Conservation (phyloP, 2,329 filamentous ascomycete genomes). For the Pseudocercospora macadamiae region DNA sequence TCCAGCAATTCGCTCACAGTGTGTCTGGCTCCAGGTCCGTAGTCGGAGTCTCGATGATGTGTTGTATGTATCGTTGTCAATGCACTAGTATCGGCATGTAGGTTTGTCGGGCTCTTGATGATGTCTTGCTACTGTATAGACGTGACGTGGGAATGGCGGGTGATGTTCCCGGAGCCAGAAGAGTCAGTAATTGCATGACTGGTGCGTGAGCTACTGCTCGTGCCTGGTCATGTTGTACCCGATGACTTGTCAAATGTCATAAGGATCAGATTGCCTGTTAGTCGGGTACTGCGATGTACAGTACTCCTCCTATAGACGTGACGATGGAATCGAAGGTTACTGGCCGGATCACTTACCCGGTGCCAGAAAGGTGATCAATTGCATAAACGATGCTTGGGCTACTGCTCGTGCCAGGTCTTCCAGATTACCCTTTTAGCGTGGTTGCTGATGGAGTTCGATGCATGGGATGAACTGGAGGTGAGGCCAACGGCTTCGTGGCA, state of each 20-base stretch:
- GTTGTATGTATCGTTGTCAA: background rate
- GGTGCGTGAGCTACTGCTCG: background rate
- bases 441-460: background rate
- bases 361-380: background rate
- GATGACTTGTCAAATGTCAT: too few species aligned
- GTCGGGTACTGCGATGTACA: too few species aligned
- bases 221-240: too few species aligned
- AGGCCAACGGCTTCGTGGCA: constrained; percentile 7
- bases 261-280: too few species aligned
- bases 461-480: constrained; percentile 1
- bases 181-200: background rate
- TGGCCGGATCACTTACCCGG: background rate
- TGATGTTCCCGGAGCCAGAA: too few species aligned
- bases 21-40: background rate
- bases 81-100: background rate
- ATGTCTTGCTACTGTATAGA: background rate
- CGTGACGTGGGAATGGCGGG: background rate
- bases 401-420: constrained; percentile 6
- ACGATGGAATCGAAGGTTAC: background rate
- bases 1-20: background rate
- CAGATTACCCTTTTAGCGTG: background rate
- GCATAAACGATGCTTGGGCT: background rate
- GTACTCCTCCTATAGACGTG: background rate
- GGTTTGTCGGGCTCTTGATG: background rate
- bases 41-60: background rate